Base-by-base conservation (phyloP, 108 stramenopile species). In the Mediolabrus comicus region DNA sequence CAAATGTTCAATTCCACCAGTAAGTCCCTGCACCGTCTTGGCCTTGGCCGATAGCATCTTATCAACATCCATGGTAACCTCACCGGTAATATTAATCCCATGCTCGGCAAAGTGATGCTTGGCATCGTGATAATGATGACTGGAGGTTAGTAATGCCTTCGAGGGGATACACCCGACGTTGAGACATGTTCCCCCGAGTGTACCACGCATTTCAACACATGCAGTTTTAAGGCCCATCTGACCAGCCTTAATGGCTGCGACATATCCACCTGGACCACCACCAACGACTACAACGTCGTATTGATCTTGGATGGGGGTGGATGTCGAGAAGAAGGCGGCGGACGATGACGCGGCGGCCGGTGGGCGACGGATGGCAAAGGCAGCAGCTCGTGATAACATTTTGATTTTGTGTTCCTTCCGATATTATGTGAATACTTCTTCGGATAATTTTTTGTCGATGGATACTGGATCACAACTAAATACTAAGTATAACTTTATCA, bases 111-210 rank as follows among this genome's bases (percentile, higher is more conserved):
- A 98, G 70, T 98, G 89, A 65, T 94, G 81, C 71, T 86, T 92
- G 64, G 96, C 97, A 67, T 98, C 95, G 63, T 99, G 95, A 81
- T 86, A 99, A 67, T 98, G 92, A 80, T 99, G 99, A 51, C 84
- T 78, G 60, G 91, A 89, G 35, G 85, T 78, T 35, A 99, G 87
- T 34, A 99, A 83, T 0, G 99, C 99, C 89, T 99, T 99, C 87
- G 96, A 97, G 33, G 99, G 99, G 79, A 99, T 99, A 87, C 99
- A 99, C 12, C 99, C 99, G 16, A 99, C 98, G 65, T 99, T 98
- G 67, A 98, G 87, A 81, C 97, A 98, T 28, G 97, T 95, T 43
- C 91, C 89, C n/a, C 97, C 98, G 31, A 98, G 83, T 53, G 87
- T 65, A 10, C 98, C 99, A 13, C 99, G 85, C 84, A 92, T 91